Percentiles rank a stretch among this genome's conserved stretches.
phyloP scores from a whole-genome alignment of 495 filamentous ascomycete species.

The Hypoxylon fragiforme region DNA sequence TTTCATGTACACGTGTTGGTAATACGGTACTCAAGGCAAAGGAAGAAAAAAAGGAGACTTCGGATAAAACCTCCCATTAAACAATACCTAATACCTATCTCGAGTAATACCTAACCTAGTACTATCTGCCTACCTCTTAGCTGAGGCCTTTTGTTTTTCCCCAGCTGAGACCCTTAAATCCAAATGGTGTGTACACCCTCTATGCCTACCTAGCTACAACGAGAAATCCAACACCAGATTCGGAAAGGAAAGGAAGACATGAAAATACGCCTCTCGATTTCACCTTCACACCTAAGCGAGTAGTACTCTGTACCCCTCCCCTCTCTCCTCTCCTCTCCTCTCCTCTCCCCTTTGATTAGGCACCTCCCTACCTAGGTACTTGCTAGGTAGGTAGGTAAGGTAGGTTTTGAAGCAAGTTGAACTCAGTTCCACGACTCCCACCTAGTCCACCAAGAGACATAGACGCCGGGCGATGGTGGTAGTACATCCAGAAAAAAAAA shows the following conservation, averaged over 20 bases:
- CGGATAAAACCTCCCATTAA: slow-evolving; percentile 8
- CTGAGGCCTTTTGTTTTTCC: slow-evolving; percentile 10
- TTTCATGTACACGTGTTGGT: slow-evolving; percentile 9
- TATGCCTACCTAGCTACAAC: slow-evolving; percentile 5
- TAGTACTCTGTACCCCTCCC: slow-evolving; percentile 3
- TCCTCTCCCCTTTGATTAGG: no score
- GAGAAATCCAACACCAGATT: slow-evolving; percentile 11
- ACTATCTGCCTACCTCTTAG: not conserved
- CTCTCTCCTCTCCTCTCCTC: no score
- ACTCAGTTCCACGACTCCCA: no score
- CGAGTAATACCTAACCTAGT: slow-evolving; percentile 19
- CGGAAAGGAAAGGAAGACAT: not conserved
- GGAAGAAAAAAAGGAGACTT: slow-evolving; percentile 1
- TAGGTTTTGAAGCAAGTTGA: no score
- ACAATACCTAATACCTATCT: slow-evolving; percentile 10
- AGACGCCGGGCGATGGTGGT: not conserved
- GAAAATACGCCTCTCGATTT: slow-evolving; percentile 2
- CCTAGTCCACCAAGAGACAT: not conserved
- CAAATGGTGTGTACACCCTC: slow-evolving; percentile 26
- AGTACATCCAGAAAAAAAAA: not conserved
- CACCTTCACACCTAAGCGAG: not conserved
- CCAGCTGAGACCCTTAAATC: not conserved
- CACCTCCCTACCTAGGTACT: not conserved
- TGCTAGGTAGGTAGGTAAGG: not conserved
- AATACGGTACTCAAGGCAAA: slow-evolving; percentile 2